Evolutionary conservation across 371 early-diverging fungal genomes (phyloP), one percentile per base, ranked within the genome.

Genomic region (Funneliformis caledonium): DNA sequence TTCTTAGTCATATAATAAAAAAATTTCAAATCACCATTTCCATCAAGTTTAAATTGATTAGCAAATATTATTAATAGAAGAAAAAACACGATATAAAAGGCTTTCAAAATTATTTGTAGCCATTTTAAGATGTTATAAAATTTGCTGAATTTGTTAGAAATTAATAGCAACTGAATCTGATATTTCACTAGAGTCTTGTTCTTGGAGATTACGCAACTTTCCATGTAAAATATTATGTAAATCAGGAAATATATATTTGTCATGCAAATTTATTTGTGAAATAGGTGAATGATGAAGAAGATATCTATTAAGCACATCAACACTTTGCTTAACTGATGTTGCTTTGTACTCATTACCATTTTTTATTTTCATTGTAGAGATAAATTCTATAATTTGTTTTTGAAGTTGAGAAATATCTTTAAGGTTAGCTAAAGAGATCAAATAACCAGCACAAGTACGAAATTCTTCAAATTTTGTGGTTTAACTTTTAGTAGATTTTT

Each of bases 301-400:
- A 12, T 48, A 56, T 31, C 26, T 22, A 72, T 72, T 48, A 19
- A 48, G 26, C 26, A 0, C 26, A 9, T 72, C 8, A 9, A 47
- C 26, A 70, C 26, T 26, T 26, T 26, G 0, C 16, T 70, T 70
- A 22, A 70, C n/a, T n/a, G 52, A 72, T n/a, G 43, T 72, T 47
- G 31, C 72, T 43, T 72, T 72, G 4, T 70, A 72, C 22, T 72
- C 1, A 0, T 26, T 22, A 2, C 72, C 31, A n/a, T 72, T 19
- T 6, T 72, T 48, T 6, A 26, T 48, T 72, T 72, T 72, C 56
- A 72, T 72, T 42, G 4, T 14, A 68, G 45, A 68, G 43, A 72
- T 72, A 72, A 31, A 72, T 72, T 72, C 33, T 26, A 72, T 52
- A 56, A 72, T 50, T 72, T 72, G 73, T 52, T 50, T 2, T 72